These are phyloP conservation scores for Diaporthe sp. DNA, from an alignment of 2,329 filamentous ascomycete genomes.

Conservation along the genomic window DNA sequence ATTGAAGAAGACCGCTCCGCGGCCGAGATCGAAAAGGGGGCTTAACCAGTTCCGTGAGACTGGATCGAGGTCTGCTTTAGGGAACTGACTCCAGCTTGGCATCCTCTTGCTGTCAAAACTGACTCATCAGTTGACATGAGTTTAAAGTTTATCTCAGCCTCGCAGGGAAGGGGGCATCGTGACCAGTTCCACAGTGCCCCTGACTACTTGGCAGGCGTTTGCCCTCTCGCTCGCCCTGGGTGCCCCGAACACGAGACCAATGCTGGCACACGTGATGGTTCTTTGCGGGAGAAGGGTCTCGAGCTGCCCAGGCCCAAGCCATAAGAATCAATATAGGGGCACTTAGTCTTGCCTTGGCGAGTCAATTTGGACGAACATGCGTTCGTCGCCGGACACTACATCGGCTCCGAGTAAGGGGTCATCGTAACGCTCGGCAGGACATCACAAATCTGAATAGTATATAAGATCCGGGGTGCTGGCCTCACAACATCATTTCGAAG, in stretches of 20 bases:
- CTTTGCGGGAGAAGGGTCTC: not conserved
- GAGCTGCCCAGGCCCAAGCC: not conserved
- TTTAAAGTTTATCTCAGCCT: slow-evolving; percentile 24
- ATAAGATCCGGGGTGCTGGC: not conserved
- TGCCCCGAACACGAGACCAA: not conserved
- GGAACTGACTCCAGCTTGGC: slow-evolving; percentile 8
- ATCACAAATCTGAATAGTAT: not conserved
- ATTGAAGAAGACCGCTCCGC: not conserved
- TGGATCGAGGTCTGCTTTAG: not conserved
- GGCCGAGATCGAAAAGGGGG: not conserved
- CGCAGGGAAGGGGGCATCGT: not conserved
- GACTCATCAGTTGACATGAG: not conserved
- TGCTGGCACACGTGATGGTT: not conserved
- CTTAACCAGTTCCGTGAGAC: not conserved
- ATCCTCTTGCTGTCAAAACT: not conserved
- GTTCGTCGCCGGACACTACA: not conserved
- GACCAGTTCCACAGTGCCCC: not conserved
- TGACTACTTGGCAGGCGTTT: not conserved
- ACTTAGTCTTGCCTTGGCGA: not conserved
- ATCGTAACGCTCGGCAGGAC: not conserved
- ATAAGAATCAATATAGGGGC: not conserved
- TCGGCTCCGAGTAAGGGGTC: not conserved
- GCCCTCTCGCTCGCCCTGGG: not conserved
- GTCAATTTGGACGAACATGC: slow-evolving; percentile 10
- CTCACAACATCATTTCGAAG: not conserved